Evolutionary conservation across 2,329 filamentous ascomycete species (phyloP), one percentile per base, ranked within the genome.

Genomic region (Cytospora mali): DNA sequence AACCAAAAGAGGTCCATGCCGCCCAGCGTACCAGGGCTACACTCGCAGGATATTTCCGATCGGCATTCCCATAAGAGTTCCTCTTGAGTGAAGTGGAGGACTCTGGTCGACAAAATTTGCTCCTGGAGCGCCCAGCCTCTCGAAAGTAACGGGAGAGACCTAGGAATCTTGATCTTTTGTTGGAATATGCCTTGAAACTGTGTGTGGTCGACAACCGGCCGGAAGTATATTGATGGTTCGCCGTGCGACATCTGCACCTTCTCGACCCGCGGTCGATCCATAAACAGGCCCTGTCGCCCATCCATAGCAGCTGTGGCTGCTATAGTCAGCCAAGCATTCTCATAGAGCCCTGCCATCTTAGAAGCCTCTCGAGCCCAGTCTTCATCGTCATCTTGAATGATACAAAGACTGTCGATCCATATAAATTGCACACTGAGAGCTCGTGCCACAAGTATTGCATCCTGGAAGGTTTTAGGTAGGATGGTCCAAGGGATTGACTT

Each of bases 381-480:
- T 14, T 58, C 62, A 11, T 29, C 52, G 10, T 55, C 53, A 11
- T 61, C 66, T 29, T 69, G 68, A n/a, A 68, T 28, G 58, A 69
- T 69, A 50, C 68, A 69, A 5, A 71, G 50, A 5, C 65, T 68
- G 58, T 71, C 69, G 31, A 70, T 70, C 68, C 68, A 69, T 4
- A 70, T 27, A 28, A 66, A 69, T 6, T 31, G 53, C 3, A 66
- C 1, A 1, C 58, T 60, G 2, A 70, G 48, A 9, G 42, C 63
- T 2, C 66, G 61, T 0, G 67, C 67, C 10, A 64, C 51, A 2
- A 10, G 11, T 1, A 67, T 59, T 5, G 68, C 66, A 28, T 70
- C 62, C 10, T 28, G 60, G 28, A 69, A 67, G 25, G 53, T 55
- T 7, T 27, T 10, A 13, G 53, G 28, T 9, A 55, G 27, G 16